Conservation (phyloP, 1,139 yeast species). For the Taiozyma sp. region DNA sequence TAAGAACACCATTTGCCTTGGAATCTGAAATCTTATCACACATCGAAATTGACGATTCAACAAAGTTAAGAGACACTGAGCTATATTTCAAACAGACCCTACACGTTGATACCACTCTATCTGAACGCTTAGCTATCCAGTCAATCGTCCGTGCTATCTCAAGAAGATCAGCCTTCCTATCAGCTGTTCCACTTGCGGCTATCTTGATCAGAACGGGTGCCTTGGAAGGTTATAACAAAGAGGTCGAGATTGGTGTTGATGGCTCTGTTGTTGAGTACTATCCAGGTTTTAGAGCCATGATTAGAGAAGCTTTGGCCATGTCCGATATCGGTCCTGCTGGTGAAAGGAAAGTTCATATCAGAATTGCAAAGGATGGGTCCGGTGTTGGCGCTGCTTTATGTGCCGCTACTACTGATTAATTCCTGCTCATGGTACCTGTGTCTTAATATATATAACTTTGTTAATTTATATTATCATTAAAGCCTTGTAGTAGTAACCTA, state of each 20-base stretch:
- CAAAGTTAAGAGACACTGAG: conserved; percentile 62
- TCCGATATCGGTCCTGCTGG: conserved; percentile 70
- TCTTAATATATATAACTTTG: too few relatives aligned
- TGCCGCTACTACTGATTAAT: conserved; percentile 35
- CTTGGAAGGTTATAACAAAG: conserved; percentile 51
- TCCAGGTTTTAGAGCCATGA: conserved; percentile 75
- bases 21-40: conserved; percentile 77
- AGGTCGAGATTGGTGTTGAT: conserved; percentile 88
- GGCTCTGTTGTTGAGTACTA: conserved; percentile 91
- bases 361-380: conserved; percentile 87
- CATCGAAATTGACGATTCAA: conserved; percentile 76
- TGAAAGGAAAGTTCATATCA: conserved; percentile 62
- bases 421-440: too few relatives aligned
- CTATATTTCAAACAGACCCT: conserved; percentile 57
- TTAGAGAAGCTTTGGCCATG: conserved; percentile 67
- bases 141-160: conserved; percentile 74
- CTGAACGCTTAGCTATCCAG: conserved; percentile 71
- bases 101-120: conserved; percentile 59
- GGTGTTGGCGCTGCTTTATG: conserved; percentile 97
- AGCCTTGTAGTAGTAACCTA: too few relatives aligned
- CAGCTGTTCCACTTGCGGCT: conserved; percentile 88
- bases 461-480: too few relatives aligned
- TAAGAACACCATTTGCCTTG: conserved; percentile 69
- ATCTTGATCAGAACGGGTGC: conserved; percentile 54
- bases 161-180: conserved; percentile 78